Evolutionary conservation across 768 basidiomycete species (phyloP).

Genomic region (Exidia glandulosa): DNA sequence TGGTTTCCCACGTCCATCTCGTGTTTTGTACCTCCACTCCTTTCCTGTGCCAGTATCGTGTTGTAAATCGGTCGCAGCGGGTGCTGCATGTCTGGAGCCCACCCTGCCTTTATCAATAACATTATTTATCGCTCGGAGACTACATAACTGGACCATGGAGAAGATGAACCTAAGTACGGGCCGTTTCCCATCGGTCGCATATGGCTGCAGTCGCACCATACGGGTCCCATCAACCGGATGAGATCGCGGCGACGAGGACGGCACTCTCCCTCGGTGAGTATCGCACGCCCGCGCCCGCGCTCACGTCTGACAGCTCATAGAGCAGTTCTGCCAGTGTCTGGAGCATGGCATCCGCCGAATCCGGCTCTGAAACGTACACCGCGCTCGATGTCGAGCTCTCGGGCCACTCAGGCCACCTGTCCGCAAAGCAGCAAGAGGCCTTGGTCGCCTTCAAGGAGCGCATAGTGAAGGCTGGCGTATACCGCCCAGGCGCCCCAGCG

Average conservation of each 20-base stretch:
- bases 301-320: background rate
- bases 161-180: too few relatives aligned
- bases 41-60: too few relatives aligned
- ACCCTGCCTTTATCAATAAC: too few relatives aligned
- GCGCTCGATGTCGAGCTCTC: background rate
- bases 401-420: constrained; percentile 35
- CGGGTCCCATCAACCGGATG: background rate
- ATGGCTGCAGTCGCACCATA: too few relatives aligned
- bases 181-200: too few relatives aligned
- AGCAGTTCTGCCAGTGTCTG: background rate
- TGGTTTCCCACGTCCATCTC: too few relatives aligned
- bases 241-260: background rate
- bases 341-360: background rate
- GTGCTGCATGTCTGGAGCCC: too few relatives aligned
- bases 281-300: background rate
- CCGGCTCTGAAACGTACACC: background rate
- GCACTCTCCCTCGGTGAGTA: background rate
- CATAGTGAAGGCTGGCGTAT: constrained; percentile 41
- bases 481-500: constrained; percentile 21
- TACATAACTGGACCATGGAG: too few relatives aligned
- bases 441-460: constrained; percentile 43
- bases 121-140: too few relatives aligned
- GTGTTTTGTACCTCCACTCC: too few relatives aligned
- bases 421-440: constrained; percentile 34
- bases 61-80: too few relatives aligned